These are phyloP conservation scores for Pythium dissotocum DNA, from an alignment of 352 stramenopile genomes.

Conservation along the genomic window DNA sequence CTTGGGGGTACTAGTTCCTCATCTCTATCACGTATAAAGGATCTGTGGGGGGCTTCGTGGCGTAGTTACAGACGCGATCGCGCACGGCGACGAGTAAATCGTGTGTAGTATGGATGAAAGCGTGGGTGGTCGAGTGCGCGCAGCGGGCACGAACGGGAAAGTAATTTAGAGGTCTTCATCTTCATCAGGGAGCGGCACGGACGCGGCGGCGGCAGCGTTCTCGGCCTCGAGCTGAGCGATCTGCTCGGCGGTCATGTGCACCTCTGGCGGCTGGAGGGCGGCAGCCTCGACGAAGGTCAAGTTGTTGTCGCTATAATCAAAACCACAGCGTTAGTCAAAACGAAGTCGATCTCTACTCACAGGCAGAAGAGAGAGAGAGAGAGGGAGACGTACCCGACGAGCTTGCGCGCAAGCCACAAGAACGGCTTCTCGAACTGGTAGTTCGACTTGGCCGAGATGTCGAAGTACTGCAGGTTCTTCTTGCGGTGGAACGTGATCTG, in stretches of 20 bases:
- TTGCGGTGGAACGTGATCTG: slow-evolving; percentile 99
- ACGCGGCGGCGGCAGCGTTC: slow-evolving; percentile 86
- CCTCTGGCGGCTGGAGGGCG: slow-evolving; percentile 95
- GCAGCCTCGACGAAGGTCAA: slow-evolving; percentile 98
- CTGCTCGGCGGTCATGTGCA: slow-evolving; percentile 93
- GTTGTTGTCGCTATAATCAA: slow-evolving; percentile 90
- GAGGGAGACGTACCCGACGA: slow-evolving; percentile 86
- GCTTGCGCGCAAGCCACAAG: slow-evolving; percentile 99
- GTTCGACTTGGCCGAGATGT: slow-evolving; percentile 99
- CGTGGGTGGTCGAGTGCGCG: slow-evolving; percentile 12
- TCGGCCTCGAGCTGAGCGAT: slow-evolving; percentile 93
- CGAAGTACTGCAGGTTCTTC: slow-evolving; percentile 99
- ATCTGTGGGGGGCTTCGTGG: slow-evolving; percentile 9
- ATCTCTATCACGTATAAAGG: slow-evolving; percentile 29
- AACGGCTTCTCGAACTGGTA: slow-evolving; percentile 99
- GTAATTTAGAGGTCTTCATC: slow-evolving; percentile 95
- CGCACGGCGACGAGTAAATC: slow-evolving; percentile 11
- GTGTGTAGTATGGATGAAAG: slow-evolving; percentile 5
- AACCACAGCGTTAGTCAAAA: background rate
- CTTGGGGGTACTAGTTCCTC: slow-evolving; percentile 1
- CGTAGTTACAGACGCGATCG: slow-evolving; percentile 22
- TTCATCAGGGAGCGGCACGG: slow-evolving; percentile 96
- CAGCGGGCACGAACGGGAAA: slow-evolving; percentile 21
- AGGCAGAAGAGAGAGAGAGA: background rate
- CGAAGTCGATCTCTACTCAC: too few relatives aligned